Conservation (phyloP, 805 yeast species). For the Wickerhamomyces bisporus region DNA sequence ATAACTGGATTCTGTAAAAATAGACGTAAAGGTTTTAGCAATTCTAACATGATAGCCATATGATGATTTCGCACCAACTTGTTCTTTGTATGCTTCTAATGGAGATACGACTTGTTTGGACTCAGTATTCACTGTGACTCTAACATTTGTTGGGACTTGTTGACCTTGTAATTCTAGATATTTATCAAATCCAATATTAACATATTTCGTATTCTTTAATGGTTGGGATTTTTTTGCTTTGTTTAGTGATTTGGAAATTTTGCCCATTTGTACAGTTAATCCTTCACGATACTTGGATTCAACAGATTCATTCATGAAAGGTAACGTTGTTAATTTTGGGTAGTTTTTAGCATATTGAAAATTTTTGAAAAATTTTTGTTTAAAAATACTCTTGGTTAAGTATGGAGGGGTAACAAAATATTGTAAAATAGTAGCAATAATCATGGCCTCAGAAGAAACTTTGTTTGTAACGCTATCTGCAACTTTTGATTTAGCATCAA, state of each 20-base stretch:
- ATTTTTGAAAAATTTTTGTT: conserved; percentile 37
- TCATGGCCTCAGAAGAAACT: conserved; percentile 35
- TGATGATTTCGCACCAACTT: conserved; percentile 51
- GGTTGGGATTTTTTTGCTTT: conserved; percentile 43
- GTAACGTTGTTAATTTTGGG: conserved; percentile 69
- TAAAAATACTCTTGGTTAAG: conserved; percentile 60
- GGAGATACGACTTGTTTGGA: conserved; percentile 65
- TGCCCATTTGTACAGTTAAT: conserved; percentile 35
- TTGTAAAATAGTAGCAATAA: conserved; percentile 68
- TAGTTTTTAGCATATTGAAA: conserved; percentile 61
- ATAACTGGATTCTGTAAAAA: conserved; percentile 66
- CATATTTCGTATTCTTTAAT: conserved; percentile 58
- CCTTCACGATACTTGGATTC: conserved; percentile 60
- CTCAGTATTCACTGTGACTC: conserved; percentile 74
- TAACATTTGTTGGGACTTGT: conserved; percentile 68
- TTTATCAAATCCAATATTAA: conserved; percentile 65
- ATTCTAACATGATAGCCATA: conserved; percentile 75
- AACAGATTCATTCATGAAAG: conserved; percentile 53
- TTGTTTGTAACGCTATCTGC: conserved; percentile 10
- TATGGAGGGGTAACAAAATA: conserved; percentile 84
- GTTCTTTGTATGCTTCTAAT: conserved; percentile 57
- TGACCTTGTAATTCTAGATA: conserved; percentile 52
- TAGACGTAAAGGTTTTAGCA: conserved; percentile 50
- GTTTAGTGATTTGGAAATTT: conserved; percentile 24
- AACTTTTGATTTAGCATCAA: conserved; percentile 12